phyloP scores from a whole-genome alignment of 2,329 filamentous ascomycete species.

The Ceratocystis ficicola region DNA sequence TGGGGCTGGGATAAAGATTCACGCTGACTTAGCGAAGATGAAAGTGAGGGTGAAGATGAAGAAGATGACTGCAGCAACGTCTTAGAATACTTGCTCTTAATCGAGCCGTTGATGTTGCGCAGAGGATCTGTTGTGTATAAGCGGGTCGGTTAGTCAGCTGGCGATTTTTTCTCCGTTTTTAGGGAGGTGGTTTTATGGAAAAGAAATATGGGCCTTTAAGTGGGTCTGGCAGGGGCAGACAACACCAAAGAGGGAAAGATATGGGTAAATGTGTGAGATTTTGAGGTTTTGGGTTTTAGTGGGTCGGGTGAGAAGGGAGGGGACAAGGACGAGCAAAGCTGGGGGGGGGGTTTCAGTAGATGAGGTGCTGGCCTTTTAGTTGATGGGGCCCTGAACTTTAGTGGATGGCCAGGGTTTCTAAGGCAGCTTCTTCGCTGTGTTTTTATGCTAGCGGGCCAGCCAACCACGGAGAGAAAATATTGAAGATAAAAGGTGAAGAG shows the following conservation, averaged over 20 bases:
- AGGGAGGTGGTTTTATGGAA: constrained; percentile 8
- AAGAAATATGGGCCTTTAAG: constrained; percentile 6
- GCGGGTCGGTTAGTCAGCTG: constrained; percentile 20
- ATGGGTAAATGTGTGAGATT: constrained; percentile 3
- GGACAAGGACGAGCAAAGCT: neutral
- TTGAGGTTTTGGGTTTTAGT: neutral
- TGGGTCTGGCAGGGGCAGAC: constrained; percentile 5
- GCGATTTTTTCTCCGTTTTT: constrained; percentile 14
- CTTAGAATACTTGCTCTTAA: constrained; percentile 20
- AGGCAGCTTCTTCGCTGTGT: no score
- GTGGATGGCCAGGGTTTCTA: no score
- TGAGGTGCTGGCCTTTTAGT: neutral
- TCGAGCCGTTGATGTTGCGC: constrained; percentile 20
- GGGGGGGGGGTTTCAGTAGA: neutral
- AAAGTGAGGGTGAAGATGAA: no score
- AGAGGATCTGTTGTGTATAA: constrained; percentile 18
- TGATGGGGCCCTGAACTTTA: no score
- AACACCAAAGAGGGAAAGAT: neutral
- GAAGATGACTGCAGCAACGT: neutral
- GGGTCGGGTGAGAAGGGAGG: neutral
- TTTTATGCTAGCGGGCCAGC: no score
- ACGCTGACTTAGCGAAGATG: neutral
- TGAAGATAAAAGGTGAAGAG: no score
- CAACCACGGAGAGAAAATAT: no score
- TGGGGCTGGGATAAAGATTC: neutral